Percentiles rank a stretch among this genome's conserved stretches.
These are phyloP conservation scores for Pythium periplocum DNA, from an alignment of 352 stramenopile species.

Conservation along the genomic window DNA sequence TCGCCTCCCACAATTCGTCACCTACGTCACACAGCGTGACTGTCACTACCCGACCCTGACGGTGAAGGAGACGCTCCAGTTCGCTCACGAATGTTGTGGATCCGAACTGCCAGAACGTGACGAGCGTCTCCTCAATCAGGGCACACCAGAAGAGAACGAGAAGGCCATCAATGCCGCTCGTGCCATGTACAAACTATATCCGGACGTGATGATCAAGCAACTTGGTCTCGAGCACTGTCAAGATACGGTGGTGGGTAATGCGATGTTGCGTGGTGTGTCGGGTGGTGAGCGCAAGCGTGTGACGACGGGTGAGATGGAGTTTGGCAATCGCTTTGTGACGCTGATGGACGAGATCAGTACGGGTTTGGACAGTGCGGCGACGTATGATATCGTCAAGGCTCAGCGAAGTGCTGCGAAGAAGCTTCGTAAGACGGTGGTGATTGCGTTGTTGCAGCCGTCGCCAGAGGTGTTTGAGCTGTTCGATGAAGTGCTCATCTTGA, in stretches of 20 bases:
- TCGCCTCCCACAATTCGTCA: slow-evolving; percentile 7
- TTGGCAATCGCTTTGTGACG: slow-evolving; percentile 48
- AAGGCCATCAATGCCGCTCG: slow-evolving; percentile 10
- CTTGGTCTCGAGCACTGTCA: slow-evolving; percentile 30
- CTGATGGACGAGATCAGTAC: slow-evolving; percentile 90
- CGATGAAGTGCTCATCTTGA: slow-evolving; percentile 34
- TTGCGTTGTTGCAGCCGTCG: slow-evolving; percentile 20
- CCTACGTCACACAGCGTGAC: slow-evolving; percentile 17
- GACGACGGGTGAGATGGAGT: slow-evolving; percentile 78
- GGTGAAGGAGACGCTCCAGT: slow-evolving; percentile 27
- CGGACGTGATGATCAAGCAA: slow-evolving; percentile 32
- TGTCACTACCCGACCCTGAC: slow-evolving; percentile 20
- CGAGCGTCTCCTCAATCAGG: slow-evolving; percentile 25
- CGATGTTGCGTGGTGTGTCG: slow-evolving; percentile 44
- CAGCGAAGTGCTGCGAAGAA: slow-evolving; percentile 28
- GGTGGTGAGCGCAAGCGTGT: slow-evolving; percentile 63
- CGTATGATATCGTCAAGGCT: slow-evolving; percentile 80
- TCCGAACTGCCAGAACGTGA: slow-evolving; percentile 10
- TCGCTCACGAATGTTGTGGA: slow-evolving; percentile 18
- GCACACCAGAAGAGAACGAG: slow-evolving; percentile 27
- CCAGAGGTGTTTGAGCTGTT: slow-evolving; percentile 28
- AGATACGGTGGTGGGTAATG: slow-evolving; percentile 59
- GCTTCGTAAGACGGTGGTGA: slow-evolving; percentile 20
- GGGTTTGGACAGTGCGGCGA: slow-evolving; percentile 87
- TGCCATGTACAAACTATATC: slow-evolving; percentile 13